phyloP scores from a whole-genome alignment of 2,329 filamentous ascomycete genomes.

The Cordyceps tenuipes region DNA sequence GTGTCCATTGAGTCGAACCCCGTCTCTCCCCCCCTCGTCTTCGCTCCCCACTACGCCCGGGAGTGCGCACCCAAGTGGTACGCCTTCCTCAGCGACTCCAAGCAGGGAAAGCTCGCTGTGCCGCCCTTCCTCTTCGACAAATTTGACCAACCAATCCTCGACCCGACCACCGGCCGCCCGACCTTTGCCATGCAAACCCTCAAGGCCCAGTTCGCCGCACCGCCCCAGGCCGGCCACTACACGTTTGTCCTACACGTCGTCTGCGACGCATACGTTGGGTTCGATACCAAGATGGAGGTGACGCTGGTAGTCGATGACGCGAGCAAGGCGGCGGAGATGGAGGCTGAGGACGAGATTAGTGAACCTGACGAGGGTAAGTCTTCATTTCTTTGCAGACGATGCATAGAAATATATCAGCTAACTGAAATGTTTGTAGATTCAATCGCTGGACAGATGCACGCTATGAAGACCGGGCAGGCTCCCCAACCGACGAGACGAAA shows the following conservation, averaged over 20 bases:
- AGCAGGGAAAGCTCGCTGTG: slow-evolving; percentile 92
- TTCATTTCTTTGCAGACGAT: slow-evolving; percentile 14
- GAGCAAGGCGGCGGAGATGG: slow-evolving; percentile 71
- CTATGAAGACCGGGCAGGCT: slow-evolving; percentile 63
- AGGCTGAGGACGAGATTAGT: slow-evolving; percentile 88
- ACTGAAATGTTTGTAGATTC: slow-evolving; percentile 53
- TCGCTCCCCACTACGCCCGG: slow-evolving; percentile 82
- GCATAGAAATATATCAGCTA: slow-evolving; percentile 14
- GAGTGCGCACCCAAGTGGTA: slow-evolving; percentile 90
- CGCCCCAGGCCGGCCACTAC: slow-evolving; percentile 85
- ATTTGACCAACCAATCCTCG: slow-evolving; percentile 84
- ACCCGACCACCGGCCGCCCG: slow-evolving; percentile 63
- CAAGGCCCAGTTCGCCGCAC: slow-evolving; percentile 94
- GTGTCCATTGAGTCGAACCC: slow-evolving; percentile 51
- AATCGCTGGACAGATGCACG: slow-evolving; percentile 82
- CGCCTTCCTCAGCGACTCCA: slow-evolving; percentile 87
- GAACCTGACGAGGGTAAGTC: slow-evolving; percentile 94
- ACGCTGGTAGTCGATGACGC: slow-evolving; percentile 84
- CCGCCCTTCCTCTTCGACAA: slow-evolving; percentile 91
- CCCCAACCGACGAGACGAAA: slow-evolving; percentile 51
- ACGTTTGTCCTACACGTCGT: slow-evolving; percentile 90
- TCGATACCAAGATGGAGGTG: slow-evolving; percentile 87
- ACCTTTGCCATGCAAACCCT: slow-evolving; percentile 94
- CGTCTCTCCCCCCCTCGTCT: slow-evolving; percentile 74
- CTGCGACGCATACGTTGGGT: slow-evolving; percentile 90